Evolutionary conservation across 2,329 filamentous ascomycete genomes (phyloP), one percentile per base, ranked within the genome.

Genomic region (Nemania bipapillata): DNA sequence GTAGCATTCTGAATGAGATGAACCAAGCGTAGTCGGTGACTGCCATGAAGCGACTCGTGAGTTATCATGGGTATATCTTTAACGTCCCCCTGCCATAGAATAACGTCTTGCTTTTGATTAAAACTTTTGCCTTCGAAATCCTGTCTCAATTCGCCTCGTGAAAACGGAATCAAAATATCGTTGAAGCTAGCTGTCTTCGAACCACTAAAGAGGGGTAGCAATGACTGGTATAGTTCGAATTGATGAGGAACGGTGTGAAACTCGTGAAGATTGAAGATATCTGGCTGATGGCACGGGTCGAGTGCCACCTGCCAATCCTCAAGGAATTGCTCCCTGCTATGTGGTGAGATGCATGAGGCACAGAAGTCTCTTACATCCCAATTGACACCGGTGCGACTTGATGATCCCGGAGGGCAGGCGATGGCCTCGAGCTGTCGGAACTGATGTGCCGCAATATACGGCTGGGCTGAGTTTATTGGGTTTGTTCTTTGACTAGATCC

Each of bases 71-170:
- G 86, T 81, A 71, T 65, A 78, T 89, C 86, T 3, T 86, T 86
- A 2, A 90, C 88, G 11, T 85, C 84, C n/a, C 91, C 91, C 58
- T 92, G 89, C 92, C 92, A 96, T 79, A 91, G 91, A 3, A 95
- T 82, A 0, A 83, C 82, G 69, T 90, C 86, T 52, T 86, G 82
- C 74, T 94, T 93, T 55, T 89, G 81, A 0, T 80, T 75, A 70
- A 92, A 94, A 0, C 80, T 66, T 12, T 77, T 78, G 72, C 82
- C 74, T 37, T 84, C 81, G 0, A 84, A 82, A 3, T 85, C 80
- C 1, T 85, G 83, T 28, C 86, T 85, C 0, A 80, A 75, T 58
- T 87, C 87, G 12, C 70, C 62, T 3, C 60, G 86, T 79, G 73
- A 85, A 83, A 87, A 75, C 0, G 93, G 92, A 60, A 94, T 91